Base-by-base conservation (phyloP, 1,284 basidiomycete species). In the Singerocomus inundabilis region DNA sequence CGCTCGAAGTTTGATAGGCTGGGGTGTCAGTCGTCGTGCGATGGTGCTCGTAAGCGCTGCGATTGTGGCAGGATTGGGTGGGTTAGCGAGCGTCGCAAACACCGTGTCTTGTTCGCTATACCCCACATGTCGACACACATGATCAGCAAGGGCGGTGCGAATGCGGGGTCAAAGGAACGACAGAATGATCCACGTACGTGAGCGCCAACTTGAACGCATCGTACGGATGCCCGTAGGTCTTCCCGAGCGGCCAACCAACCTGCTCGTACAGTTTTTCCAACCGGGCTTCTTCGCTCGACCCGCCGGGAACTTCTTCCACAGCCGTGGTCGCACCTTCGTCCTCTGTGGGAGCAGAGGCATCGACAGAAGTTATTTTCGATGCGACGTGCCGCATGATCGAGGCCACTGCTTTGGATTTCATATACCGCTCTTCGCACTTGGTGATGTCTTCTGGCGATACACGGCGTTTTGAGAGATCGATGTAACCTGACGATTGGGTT, bases 381-480 rank as follows among this genome's bases (percentile, higher is more conserved):
- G 93, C 91, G 49, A 98, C 95, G 68, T 98, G 93, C 25, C 91
- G 84, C 71, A 97, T 84, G 70, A 98, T 97, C 13, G 91, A 94
- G 47, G 92, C 87, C 37, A 96, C 93, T 5, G 91, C 87, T 74
- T 97, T 97, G 37, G 93, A 94, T 75, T 99, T 99, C 81, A 95
- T 95, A 74, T 93, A 99, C 46, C 93, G 87, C 67, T 98, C 96
- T 72, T 99, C 97, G 74, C 97, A 99, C 76, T 98, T 98, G 44
- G 89, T 85, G 62, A 99, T 96, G 70, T 99, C 96, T 70, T 99
- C 97, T 10, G 96, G 91, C 10, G 95, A 98, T n/a, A 99, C 96
- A 64, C 97, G 89, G 61, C 97, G 88, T 79, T 99, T 99, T 46
- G 95, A 98, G 34, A 99, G 78, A 81, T 99, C 96, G 66, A 99